These are phyloP conservation scores for Penicillium sp. DNA, from an alignment of 2,329 filamentous ascomycete genomes.

Conservation along the genomic window DNA sequence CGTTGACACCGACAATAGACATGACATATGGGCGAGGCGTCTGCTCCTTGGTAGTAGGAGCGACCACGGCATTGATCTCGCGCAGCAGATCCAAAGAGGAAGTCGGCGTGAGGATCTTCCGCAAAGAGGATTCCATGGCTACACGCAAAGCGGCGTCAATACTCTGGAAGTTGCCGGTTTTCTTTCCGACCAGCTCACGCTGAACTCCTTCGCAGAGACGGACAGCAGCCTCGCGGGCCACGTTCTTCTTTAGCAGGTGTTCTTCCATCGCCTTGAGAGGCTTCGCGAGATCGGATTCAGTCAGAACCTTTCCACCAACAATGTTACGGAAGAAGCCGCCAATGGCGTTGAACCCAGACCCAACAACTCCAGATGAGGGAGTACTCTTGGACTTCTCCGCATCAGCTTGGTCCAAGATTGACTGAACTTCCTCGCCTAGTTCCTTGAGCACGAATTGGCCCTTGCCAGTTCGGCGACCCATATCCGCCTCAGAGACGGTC, in stretches of 20 bases:
- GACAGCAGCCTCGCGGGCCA: conserved; percentile 88
- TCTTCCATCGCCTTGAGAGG: conserved; percentile 96
- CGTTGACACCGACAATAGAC: conserved; percentile 96
- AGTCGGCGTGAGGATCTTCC: conserved; percentile 93
- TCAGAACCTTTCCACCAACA: conserved; percentile 88
- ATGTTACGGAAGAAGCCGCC: conserved; percentile 90
- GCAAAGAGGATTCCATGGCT: conserved; percentile 87
- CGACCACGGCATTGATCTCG: conserved; percentile 77
- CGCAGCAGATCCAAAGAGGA: conserved; percentile 90
- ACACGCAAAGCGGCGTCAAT: conserved; percentile 78
- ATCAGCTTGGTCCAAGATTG: conserved; percentile 78
- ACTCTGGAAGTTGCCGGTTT: conserved; percentile 86
- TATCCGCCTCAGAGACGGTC: conserved; percentile 70
- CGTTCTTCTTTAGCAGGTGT: conserved; percentile 90
- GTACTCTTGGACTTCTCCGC: conserved; percentile 53
- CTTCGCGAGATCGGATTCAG: conserved; percentile 82
- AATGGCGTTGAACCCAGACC: conserved; percentile 75
- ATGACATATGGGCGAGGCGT: conserved; percentile 85
- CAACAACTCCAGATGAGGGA: conserved; percentile 63
- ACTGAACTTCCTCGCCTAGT: conserved; percentile 86
- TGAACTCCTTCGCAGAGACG: conserved; percentile 89
- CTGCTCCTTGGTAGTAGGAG: conserved; percentile 61
- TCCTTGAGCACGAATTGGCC: conserved; percentile 94
- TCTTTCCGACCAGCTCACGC: conserved; percentile 81
- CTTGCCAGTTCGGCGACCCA: conserved; percentile 79